Conservation (phyloP, 495 filamentous ascomycete species). For the Jackrogersella multiformis region DNA sequence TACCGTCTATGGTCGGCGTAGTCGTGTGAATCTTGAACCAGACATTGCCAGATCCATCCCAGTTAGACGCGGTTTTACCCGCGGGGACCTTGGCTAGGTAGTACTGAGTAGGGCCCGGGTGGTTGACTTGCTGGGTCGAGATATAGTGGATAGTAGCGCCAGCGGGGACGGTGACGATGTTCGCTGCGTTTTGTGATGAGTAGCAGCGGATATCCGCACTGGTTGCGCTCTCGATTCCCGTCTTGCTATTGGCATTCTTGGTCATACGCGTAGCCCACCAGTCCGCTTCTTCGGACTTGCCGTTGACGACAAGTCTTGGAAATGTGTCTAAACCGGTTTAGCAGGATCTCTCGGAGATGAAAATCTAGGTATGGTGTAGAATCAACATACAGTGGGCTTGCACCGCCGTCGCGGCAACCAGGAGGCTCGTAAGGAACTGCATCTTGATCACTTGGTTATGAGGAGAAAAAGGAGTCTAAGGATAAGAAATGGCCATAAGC, state of each 20-base stretch:
- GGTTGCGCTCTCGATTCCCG: constrained; percentile 52
- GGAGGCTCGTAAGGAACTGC: constrained; percentile 39
- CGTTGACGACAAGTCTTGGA: constrained; percentile 52
- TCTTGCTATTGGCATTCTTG: constrained; percentile 53
- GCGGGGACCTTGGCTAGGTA: constrained; percentile 60
- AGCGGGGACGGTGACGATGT: constrained; percentile 51
- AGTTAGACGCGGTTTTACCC: constrained; percentile 53
- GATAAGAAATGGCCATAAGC: too few relatives aligned
- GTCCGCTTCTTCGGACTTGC: constrained; percentile 50
- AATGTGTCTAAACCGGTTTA: constrained; percentile 48
- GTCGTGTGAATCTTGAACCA: constrained; percentile 65
- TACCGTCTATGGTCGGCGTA: constrained; percentile 50
- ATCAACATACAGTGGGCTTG: constrained; percentile 48
- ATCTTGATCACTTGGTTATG: constrained; percentile 26
- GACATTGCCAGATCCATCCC: constrained; percentile 56
- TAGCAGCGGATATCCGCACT: constrained; percentile 60
- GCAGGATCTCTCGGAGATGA: neutral
- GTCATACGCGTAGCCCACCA: constrained; percentile 56
- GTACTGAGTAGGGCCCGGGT: constrained; percentile 58
- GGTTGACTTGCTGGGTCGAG: constrained; percentile 57
- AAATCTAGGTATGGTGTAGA: neutral
- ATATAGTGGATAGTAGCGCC: constrained; percentile 58
- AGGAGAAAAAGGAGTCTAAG: neutral
- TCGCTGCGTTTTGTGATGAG: constrained; percentile 49
- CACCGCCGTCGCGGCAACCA: constrained; percentile 44